phyloP scores from a whole-genome alignment of 1,284 basidiomycete species.

The Microbotryomycetes sp. region DNA sequence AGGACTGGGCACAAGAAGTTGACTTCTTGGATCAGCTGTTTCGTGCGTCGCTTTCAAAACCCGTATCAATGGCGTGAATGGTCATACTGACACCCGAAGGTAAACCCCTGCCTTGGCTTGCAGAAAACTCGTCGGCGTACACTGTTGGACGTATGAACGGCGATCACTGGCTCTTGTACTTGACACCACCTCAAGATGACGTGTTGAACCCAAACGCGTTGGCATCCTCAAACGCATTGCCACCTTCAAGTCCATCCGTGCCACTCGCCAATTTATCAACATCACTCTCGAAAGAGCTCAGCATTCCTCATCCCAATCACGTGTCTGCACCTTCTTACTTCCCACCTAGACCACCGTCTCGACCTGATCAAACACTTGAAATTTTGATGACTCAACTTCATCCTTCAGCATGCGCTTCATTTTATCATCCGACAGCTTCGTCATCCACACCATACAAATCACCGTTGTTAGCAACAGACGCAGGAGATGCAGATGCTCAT shows the following conservation, averaged over 20 bases:
- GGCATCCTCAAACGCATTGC: slow-evolving; percentile 43
- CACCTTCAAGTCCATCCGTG: slow-evolving; percentile 36
- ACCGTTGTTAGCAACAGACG: slow-evolving; percentile 25
- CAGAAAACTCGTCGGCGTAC: slow-evolving; percentile 74
- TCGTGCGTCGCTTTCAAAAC: slow-evolving; percentile 41
- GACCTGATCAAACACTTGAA: slow-evolving; percentile 84
- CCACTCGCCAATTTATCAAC: slow-evolving; percentile 32
- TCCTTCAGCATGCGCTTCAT: slow-evolving; percentile 63
- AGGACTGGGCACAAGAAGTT: slow-evolving; percentile 91
- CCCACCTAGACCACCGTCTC: slow-evolving; percentile 20
- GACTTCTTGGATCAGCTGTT: slow-evolving; percentile 86
- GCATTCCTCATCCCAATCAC: slow-evolving; percentile 39
- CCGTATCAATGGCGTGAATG: neutral
- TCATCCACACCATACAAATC: slow-evolving; percentile 43
- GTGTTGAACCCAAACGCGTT: slow-evolving; percentile 29
- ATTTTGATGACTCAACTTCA: slow-evolving; percentile 97
- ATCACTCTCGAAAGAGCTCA: slow-evolving; percentile 35
- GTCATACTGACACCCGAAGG: too few species aligned
- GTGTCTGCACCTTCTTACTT: slow-evolving; percentile 31
- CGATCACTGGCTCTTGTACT: slow-evolving; percentile 96
- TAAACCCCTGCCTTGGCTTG: slow-evolving; percentile 32
- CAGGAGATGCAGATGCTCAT: slow-evolving; percentile 46
- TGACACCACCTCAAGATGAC: slow-evolving; percentile 57
- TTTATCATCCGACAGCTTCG: slow-evolving; percentile 57
- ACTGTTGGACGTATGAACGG: slow-evolving; percentile 97